These are phyloP conservation scores for Nannizziopsis arthrosporioides DNA, from an alignment of 2,329 filamentous ascomycete species.

Conservation along the genomic window DNA sequence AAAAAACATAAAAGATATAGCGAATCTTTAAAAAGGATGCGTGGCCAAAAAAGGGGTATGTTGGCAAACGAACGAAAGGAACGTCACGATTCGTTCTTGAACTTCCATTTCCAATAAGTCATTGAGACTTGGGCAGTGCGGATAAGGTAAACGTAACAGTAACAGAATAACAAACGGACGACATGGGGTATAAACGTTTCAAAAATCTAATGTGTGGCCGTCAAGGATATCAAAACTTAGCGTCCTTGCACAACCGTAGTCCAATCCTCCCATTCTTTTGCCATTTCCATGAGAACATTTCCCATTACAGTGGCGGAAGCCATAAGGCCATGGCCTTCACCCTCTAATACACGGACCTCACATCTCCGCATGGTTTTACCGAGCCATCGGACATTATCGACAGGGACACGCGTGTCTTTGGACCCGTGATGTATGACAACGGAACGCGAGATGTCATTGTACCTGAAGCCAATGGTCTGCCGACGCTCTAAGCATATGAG, in stretches of 20 bases:
- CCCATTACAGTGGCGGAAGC: constrained; percentile 89
- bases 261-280: constrained; percentile 88
- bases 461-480: constrained; percentile 87
- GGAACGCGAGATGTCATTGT: constrained; percentile 84
- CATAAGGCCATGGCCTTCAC: constrained; percentile 92
- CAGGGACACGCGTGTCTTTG: constrained; percentile 78
- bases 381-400: constrained; percentile 91
- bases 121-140: too few species aligned
- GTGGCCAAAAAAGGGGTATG: too few species aligned
- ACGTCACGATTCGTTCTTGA: too few species aligned
- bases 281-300: constrained; percentile 85
- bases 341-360: constrained; percentile 79
- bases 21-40: too few species aligned
- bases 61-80: too few species aligned
- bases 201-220: constrained; percentile 6
- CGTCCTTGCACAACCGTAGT: constrained; percentile 45
- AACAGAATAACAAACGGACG: too few species aligned
- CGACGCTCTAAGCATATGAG: constrained; percentile 84
- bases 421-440: constrained; percentile 92
- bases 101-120: too few species aligned
- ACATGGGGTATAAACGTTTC: too few species aligned
- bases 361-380: constrained; percentile 87
- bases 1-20: neutral
- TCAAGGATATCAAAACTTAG: constrained; percentile 24
- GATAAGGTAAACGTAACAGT: too few species aligned